Conservation (phyloP, 192 early-diverging fungal genomes). For the Coemansia sp. region DNA sequence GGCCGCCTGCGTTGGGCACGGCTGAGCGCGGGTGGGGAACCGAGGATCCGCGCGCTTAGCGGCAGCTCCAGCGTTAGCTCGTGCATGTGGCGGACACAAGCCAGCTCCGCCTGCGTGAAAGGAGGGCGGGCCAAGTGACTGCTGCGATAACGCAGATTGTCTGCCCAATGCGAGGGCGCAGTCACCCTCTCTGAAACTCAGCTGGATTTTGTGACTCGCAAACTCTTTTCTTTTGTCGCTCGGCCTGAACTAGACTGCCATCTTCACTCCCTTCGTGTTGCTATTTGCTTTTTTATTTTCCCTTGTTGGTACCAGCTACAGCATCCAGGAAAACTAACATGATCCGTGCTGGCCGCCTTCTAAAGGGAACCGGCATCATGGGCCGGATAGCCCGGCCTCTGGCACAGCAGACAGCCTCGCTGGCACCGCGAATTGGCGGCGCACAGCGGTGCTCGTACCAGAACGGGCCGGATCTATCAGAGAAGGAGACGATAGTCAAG, state of each 20-base stretch:
- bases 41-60: too few relatives aligned
- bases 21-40: too few relatives aligned
- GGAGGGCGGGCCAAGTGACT: too few relatives aligned
- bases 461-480: slow-evolving; percentile 31
- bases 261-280: not conserved
- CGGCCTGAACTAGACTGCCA: not conserved
- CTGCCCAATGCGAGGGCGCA: too few relatives aligned
- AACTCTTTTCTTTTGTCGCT: not conserved
- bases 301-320: not conserved
- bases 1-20: too few relatives aligned
- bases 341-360: slow-evolving; percentile 37
- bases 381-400: slow-evolving; percentile 15
- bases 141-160: too few relatives aligned
- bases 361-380: slow-evolving; percentile 29
- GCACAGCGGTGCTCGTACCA: slow-evolving; percentile 29
- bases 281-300: slow-evolving; percentile 10
- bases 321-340: slow-evolving; percentile 3
- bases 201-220: slow-evolving; percentile 5
- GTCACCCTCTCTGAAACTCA: too few relatives aligned
- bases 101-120: too few relatives aligned
- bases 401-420: not conserved
- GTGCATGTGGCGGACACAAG: too few relatives aligned
- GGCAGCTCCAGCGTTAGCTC: too few relatives aligned
- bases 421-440: not conserved
- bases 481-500: slow-evolving; percentile 81